These are phyloP conservation scores for Chaetomium globosum DNA, from an alignment of 2,329 filamentous ascomycete species.

Conservation along the genomic window DNA sequence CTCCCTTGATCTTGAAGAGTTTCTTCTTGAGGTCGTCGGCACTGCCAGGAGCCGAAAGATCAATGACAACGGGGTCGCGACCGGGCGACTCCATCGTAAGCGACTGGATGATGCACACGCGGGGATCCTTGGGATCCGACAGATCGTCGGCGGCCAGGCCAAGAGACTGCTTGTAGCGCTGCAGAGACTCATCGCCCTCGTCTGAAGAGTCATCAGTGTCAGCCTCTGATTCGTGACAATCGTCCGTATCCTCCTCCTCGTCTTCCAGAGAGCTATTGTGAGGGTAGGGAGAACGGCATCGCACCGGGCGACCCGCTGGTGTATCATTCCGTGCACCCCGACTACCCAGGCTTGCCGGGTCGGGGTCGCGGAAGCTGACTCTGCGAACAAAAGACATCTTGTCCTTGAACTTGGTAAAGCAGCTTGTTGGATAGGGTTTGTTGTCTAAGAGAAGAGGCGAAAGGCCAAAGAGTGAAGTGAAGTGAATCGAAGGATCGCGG, in stretches of 20 bases:
- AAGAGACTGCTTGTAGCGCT: conserved; percentile 96
- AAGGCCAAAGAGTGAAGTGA: neutral
- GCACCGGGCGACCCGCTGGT: conserved; percentile 12
- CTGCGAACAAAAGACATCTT: conserved; percentile 24
- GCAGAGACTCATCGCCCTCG: conserved; percentile 84
- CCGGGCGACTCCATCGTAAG: conserved; percentile 85
- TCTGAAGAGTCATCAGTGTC: conserved; percentile 46
- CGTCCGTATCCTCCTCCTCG: conserved; percentile 19
- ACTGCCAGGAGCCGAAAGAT: conserved; percentile 74
- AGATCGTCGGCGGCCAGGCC: conserved; percentile 76
- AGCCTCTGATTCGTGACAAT: conserved; percentile 18
- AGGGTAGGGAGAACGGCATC: conserved; percentile 29
- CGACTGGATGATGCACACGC: conserved; percentile 90
- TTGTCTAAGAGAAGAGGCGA: neutral
- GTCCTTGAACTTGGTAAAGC: neutral
- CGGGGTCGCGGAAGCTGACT: conserved; percentile 26
- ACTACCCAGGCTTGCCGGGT: neutral
- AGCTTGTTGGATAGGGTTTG: neutral
- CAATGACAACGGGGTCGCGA: conserved; percentile 82
- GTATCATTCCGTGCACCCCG: neutral
- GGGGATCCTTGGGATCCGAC: conserved; percentile 77
- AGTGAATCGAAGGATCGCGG: neutral
- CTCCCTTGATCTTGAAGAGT: conserved; percentile 98
- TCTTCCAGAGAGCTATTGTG: conserved; percentile 9
- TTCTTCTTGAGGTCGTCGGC: conserved; percentile 80